Conservation (phyloP, 2,329 filamentous ascomycete species). For the Calcarisporium arbuscula region DNA sequence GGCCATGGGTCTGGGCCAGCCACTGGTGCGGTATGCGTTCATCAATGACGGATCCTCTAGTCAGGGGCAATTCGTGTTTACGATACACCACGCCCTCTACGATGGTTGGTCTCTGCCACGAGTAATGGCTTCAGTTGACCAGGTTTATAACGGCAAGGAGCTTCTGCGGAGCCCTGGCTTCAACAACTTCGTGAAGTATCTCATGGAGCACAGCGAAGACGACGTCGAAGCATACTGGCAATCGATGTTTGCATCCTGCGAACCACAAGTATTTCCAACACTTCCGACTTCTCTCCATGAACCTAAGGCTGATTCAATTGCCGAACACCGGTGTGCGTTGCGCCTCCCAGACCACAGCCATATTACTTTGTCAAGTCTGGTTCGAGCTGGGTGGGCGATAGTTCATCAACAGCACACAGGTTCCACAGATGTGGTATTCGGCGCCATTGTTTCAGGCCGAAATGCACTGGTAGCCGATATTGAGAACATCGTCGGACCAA, state of each 20-base stretch:
- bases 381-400: too few species aligned
- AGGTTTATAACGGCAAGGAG: constrained; percentile 1
- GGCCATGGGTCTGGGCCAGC: constrained; percentile 14
- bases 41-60: constrained; percentile 3
- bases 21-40: constrained; percentile 14
- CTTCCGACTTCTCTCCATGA: neutral
- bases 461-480: constrained; percentile 14
- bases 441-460: constrained; percentile 13
- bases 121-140: neutral
- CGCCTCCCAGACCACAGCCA: too few species aligned
- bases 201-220: neutral
- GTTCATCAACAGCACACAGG: too few species aligned
- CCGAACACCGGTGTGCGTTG: neutral
- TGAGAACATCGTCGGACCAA: constrained; percentile 13
- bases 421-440: too few species aligned
- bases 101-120: constrained; percentile 1
- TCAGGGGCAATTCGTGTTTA: constrained; percentile 8
- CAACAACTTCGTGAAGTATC: neutral
- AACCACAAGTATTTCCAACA: neutral
- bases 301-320: neutral
- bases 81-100: constrained; percentile 2
- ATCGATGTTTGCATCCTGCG: too few species aligned
- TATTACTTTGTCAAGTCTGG: too few species aligned
- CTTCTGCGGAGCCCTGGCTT: neutral
- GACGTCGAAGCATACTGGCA: too few species aligned